Conservation (phyloP, 2,329 filamentous ascomycete species). For the Phaeosphaeriaceae sp. region DNA sequence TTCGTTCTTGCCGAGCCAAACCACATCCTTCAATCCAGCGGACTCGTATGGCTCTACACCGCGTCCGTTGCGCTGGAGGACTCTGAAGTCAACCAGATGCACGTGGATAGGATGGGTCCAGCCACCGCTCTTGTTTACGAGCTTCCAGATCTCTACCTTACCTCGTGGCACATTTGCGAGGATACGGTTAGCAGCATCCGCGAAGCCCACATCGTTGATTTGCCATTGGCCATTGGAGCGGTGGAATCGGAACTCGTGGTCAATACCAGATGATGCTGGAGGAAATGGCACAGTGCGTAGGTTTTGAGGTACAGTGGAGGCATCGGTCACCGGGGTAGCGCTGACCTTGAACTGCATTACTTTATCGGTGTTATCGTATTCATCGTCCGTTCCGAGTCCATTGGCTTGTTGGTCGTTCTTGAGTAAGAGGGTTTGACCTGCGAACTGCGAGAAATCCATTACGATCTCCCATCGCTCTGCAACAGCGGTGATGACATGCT, state of each 20-base stretch:
- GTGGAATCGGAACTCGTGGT: slow-evolving; percentile 41
- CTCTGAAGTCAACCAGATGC: slow-evolving; percentile 63
- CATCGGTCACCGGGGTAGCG: slow-evolving; percentile 30
- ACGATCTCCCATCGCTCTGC: slow-evolving; percentile 65
- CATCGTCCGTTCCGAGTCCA: slow-evolving; percentile 50
- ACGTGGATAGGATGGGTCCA: slow-evolving; percentile 63
- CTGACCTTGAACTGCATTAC: slow-evolving; percentile 54
- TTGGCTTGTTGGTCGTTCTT: slow-evolving; percentile 51
- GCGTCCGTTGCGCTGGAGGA: slow-evolving; percentile 54
- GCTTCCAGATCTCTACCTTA: slow-evolving; percentile 44
- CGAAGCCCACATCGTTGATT: slow-evolving; percentile 42
- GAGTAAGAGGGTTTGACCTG: slow-evolving; percentile 57
- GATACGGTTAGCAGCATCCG: slow-evolving; percentile 39
- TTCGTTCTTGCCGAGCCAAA: slow-evolving; percentile 60
- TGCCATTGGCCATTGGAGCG: slow-evolving; percentile 38
- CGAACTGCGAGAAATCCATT: slow-evolving; percentile 60
- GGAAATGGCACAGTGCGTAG: slow-evolving; percentile 38
- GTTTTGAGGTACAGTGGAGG: slow-evolving; percentile 30
- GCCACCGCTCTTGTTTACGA: slow-evolving; percentile 57
- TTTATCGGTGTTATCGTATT: slow-evolving; percentile 55
- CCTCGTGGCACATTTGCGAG: slow-evolving; percentile 44
- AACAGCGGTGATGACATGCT: slow-evolving; percentile 56
- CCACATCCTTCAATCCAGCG: slow-evolving; percentile 63
- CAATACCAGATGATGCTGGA: slow-evolving; percentile 25
- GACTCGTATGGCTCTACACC: slow-evolving; percentile 56